Evolutionary conservation across 495 filamentous ascomycete species (phyloP).

Genomic region (Xylaria longipes): DNA sequence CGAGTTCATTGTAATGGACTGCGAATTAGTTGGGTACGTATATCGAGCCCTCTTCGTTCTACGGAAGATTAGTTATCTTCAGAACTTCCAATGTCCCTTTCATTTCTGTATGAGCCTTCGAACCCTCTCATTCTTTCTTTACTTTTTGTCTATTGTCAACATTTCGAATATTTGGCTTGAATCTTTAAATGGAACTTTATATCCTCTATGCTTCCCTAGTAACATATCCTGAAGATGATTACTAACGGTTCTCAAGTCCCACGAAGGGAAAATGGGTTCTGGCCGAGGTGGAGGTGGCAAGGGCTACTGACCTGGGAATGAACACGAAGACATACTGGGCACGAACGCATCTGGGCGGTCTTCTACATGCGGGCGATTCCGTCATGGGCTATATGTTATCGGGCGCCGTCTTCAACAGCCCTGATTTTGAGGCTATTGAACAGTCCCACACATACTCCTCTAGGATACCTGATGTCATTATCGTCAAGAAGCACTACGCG

Average conservation of each 20-base stretch:
- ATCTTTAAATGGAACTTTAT: background rate
- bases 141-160: background rate
- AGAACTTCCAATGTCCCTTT: background rate
- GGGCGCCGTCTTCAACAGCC: constrained; percentile 90
- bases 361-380: constrained; percentile 89
- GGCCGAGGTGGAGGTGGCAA: constrained; percentile 85
- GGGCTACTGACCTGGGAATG: constrained; percentile 84
- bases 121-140: background rate
- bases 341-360: constrained; percentile 85
- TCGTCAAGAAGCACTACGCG: constrained; percentile 95
- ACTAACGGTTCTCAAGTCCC: constrained; percentile 20
- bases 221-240: background rate
- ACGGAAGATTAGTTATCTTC: background rate
- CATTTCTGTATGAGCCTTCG: background rate
- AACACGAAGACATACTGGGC: constrained; percentile 87
- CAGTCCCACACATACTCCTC: constrained; percentile 69
- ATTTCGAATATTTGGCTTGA: background rate
- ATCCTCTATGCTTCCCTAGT: no score
- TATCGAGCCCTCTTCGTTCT: constrained; percentile 26
- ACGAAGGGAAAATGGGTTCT: constrained; percentile 80
- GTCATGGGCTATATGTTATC: constrained; percentile 89
- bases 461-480: constrained; percentile 86
- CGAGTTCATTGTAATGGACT: constrained; percentile 95
- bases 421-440: constrained; percentile 80
- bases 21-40: constrained; percentile 73